Base-by-base conservation (phyloP, 1,284 basidiomycete genomes). In the Trametes hirsuta region DNA sequence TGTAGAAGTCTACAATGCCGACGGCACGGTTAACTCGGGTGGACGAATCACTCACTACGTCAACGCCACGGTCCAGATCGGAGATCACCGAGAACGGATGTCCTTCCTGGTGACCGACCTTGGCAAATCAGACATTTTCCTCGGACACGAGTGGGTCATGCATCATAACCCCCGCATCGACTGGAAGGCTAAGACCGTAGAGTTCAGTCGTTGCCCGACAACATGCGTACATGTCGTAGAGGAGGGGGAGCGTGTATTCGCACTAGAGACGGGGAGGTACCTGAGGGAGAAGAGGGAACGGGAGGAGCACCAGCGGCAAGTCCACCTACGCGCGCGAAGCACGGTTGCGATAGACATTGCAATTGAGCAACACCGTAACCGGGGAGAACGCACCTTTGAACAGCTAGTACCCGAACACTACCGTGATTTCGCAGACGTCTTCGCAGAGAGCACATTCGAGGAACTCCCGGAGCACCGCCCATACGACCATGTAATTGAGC, bases 401-500 rank as follows among this genome's bases (percentile, higher is more conserved):
- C 53, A 63, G 22, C 47, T 55, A 10, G 61, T 64, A 11, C 66
- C 66, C 1, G 39, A 45, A 18, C 46, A 60, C 14, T 59, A 65
- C n/a, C 47, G 59, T 36, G 52, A 64, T 21, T 59, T 63, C 41
- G 34, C 24, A 36, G 44, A 67, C 11, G 60, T 66, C 4, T 65
- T 69, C 53, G 21, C 47, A 4, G 59, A 67, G 48, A 15, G 44
- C 36, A 36, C 47, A 0, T 65, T 54, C 25, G 40, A 64, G 8
- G 14, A 41, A n/a, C 58, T 68, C 1, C 66, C 66, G 3, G 52
- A 57, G 44, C 58, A 53, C 14, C 54, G 46, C 35, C 48, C 58
- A 1, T 68, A 53, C 22, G 58, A 67, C 42, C 65, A 67, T 52
- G 41, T 51, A 2, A 64, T 66, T 22, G 65, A 67, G n/a, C 48